Base-by-base conservation (phyloP, 2,329 filamentous ascomycete species). In the Ceratocystis colombiana region DNA sequence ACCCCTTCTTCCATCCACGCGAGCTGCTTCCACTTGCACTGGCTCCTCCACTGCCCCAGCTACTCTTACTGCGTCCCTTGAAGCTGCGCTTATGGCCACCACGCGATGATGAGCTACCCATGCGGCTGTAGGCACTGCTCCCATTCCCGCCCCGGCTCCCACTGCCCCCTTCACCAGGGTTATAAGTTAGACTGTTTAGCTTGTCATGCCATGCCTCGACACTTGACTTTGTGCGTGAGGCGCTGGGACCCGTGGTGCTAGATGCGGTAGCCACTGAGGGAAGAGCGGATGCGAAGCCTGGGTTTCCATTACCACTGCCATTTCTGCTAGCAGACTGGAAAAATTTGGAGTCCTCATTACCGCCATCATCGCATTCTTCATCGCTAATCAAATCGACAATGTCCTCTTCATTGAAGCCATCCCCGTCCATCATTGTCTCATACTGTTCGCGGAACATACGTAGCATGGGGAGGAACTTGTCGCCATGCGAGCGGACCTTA, bases 401-500 rank as follows among this genome's bases (percentile, higher is more conserved):
- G 25, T 80, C 78, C 73, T 73, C 70, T 62, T 70, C 63, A 44
- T 68, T 68, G 67, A n/a, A 53, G 48, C 53, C 65, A 59, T 68
- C 62, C 46, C 67, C 41, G 62, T 68, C 76, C 76, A 80, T 80
- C 71, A 83, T 82, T 59, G 80, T 77, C 41, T 74, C 73, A 70
- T 84, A 85, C 48, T 76, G 75, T 0, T 71, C 68, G 37, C 79
- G 74, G 69, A 78, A 79, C 15, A 76, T 74, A 64, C 77, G 76
- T 61, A 91, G 76, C 4, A 90, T 73, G 0, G 79, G 77, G 46
- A 88, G 73, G 69, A 93, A 84, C 64, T 77, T 79, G 44, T 75
- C 76, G 6, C 88, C 88, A 71, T 86, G 84, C 1, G 78, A 77
- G 57, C 78, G 72, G 28, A 90, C 86, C 72, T 84, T 87, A 30